phyloP scores from a whole-genome alignment of 2,329 filamentous ascomycete genomes.

The Microdochium nivale region DNA sequence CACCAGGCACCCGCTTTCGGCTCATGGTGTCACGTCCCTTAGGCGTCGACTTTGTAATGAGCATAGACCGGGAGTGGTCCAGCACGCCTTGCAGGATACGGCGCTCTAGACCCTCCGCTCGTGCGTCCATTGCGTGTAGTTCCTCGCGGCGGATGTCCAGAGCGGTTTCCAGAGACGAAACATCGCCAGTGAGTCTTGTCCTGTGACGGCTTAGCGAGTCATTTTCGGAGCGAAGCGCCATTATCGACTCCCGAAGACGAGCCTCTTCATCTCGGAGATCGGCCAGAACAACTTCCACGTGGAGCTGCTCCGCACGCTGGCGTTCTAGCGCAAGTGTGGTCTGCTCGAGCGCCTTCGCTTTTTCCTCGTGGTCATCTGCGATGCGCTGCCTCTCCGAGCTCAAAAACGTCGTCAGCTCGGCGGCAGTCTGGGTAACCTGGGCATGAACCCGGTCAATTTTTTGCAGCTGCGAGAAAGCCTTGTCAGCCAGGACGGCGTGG shows the following conservation, averaged over 20 bases:
- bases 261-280: slow-evolving; percentile 43
- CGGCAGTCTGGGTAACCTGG: slow-evolving; percentile 76
- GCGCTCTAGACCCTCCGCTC: slow-evolving; percentile 82
- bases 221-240: slow-evolving; percentile 56
- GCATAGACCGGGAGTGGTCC: slow-evolving; percentile 86
- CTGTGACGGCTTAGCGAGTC: slow-evolving; percentile 73
- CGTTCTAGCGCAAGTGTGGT: slow-evolving; percentile 72
- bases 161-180: slow-evolving; percentile 86
- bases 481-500: slow-evolving; percentile 56
- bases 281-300: slow-evolving; percentile 46
- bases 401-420: slow-evolving; percentile 77
- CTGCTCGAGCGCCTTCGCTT: slow-evolving; percentile 72
- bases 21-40: slow-evolving; percentile 47
- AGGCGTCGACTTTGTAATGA: slow-evolving; percentile 58
- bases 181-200: slow-evolving; percentile 70
- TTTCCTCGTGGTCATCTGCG: slow-evolving; percentile 68
- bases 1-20: slow-evolving; percentile 41
- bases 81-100: slow-evolving; percentile 93
- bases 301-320: slow-evolving; percentile 55
- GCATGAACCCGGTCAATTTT: slow-evolving; percentile 83
- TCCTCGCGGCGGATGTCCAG: slow-evolving; percentile 84
- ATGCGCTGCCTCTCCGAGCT: slow-evolving; percentile 67
- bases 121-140: slow-evolving; percentile 79
- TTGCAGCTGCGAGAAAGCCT: slow-evolving; percentile 66
- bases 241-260: slow-evolving; percentile 44